Evolutionary conservation across 2,329 filamentous ascomycete species (phyloP), one percentile per base, ranked within the genome.

Genomic region (Fusarium mexicanum): DNA sequence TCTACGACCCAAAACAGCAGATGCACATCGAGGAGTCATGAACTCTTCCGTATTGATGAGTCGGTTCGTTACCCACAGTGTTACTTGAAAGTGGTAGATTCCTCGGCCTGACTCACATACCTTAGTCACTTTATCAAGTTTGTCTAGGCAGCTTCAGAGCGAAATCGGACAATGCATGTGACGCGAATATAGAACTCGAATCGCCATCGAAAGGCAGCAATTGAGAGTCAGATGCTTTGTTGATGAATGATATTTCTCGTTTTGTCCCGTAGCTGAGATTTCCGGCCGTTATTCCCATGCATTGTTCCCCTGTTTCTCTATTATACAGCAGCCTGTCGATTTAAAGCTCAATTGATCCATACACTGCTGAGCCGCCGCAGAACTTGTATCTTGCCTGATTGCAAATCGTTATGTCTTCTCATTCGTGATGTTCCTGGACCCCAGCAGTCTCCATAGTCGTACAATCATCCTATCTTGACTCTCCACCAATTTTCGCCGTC

Each of bases 371-470:
- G 9, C 17, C 8, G n/a, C 17, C 41, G 12, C 2, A 63, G 26
- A 43, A 48, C 14, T 7, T 12, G 12, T 33, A 54, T 29, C n/a
- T 35, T 59, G 24, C 24, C 6, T 22, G 31, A 72, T 68, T 64
- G 50, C 14, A 47, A 65, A 12, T 18, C 37, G 26, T 47, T 13
- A 33, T 44, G 8, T n/a, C 41, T 50, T 54, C n/a, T 38, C 22
- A 40, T 55, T 48, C 40, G 33, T 46, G 35, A 59, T 8, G 14
- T 41, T 44, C 16, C 24, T 29, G 37, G 11, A 8, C 12, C 37
- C 43, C 33, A 46, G n/a, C 18, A 55, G 18, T 43, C 43, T 33
- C 18, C n/a, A 48, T 70, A 70, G 20, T 70, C 51, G 31, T 71
- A 67, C 61, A 70, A 46, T 54, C 33, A 17, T 61, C 6, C n/a